Base-by-base conservation (phyloP, 2,329 filamentous ascomycete species). In the Fusarium sp. region DNA sequence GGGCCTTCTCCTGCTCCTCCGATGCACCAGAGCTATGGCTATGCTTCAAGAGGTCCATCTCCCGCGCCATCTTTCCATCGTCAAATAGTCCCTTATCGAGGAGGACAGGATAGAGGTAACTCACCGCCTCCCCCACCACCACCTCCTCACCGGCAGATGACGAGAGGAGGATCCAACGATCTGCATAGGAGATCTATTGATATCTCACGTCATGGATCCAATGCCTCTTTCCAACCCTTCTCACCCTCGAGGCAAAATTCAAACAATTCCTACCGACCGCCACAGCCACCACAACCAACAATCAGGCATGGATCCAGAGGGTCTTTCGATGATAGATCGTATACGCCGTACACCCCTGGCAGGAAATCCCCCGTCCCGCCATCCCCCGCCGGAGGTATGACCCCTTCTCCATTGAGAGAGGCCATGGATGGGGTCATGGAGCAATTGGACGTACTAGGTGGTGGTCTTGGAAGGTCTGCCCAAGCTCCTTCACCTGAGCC, bases 361-460 rank as follows among this genome's bases (percentile, higher is more conserved):
- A 87, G 82, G 72, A 86, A 86, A 12, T 94, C 93, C 3, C 92
- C 92, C 1, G 87, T 85, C 41, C 92, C 91, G 6, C 90, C 90
- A 8, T 95, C 94, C 10, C 91, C 93, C 5, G 89, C 87, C 51
- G 85, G 86, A 44, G 89, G 87, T 50, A 85, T 94, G 81, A 99
- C 96, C 0, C 96, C 96, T 3, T 98, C 96, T 6, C 96, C 96
- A 1, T 85, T 99, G 7, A 89, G 96, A 67, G 94, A 95, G 81
- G 96, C 96, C 3, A 99, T 99, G 95, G 96, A 98, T 79, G 96
- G 97, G 82, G 95, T 99, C 8, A 98, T 98, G 90, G 94, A 96
- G 74, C 97, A 96, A 63, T 84, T 99, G 48, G 92, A 97, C 79
- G 95, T 95, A 68, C 94, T 99, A 86, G 82, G 80, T 28, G 78